These are phyloP conservation scores for Scutellaria barbata DNA, from an alignment of 257 asterid genomes.

Conservation along the genomic window DNA sequence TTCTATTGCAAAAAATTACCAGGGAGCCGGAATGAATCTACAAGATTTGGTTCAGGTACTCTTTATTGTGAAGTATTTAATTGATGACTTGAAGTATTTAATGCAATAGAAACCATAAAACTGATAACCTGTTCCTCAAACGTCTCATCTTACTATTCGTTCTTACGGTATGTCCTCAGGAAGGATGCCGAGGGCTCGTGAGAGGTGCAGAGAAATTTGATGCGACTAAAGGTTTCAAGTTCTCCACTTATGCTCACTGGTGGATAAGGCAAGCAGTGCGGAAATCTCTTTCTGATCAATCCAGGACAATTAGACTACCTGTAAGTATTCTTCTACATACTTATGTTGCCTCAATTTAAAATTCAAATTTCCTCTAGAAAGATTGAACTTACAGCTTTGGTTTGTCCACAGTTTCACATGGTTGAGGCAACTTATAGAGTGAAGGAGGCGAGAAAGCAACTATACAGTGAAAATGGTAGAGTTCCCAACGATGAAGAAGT, in stretches of 20 bases:
- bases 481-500: constrained; percentile 74
- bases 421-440: constrained; percentile 92
- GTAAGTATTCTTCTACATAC: constrained; percentile 42
- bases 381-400: constrained; percentile 17
- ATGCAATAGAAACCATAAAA: constrained; percentile 23
- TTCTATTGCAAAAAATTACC: constrained; percentile 93
- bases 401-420: constrained; percentile 74
- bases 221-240: constrained; percentile 87
- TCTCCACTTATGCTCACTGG: constrained; percentile 98
- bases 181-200: constrained; percentile 94
- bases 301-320: constrained; percentile 69
- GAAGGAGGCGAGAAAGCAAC: constrained; percentile 87
- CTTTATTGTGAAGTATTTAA: constrained; percentile 16
- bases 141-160: constrained; percentile 16
- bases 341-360: neutral
- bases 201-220: constrained; percentile 92
- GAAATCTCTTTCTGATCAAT: constrained; percentile 72
- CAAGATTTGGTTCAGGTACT: constrained; percentile 97
- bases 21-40: constrained; percentile 91
- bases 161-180: constrained; percentile 54
- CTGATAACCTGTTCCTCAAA: constrained; percentile 6
- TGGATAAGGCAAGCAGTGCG: constrained; percentile 91
- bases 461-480: constrained; percentile 70
- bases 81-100: constrained; percentile 11
- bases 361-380: neutral